These are phyloP conservation scores for Alternaria rosae DNA, from an alignment of 2,329 filamentous ascomycete genomes.

Conservation along the genomic window DNA sequence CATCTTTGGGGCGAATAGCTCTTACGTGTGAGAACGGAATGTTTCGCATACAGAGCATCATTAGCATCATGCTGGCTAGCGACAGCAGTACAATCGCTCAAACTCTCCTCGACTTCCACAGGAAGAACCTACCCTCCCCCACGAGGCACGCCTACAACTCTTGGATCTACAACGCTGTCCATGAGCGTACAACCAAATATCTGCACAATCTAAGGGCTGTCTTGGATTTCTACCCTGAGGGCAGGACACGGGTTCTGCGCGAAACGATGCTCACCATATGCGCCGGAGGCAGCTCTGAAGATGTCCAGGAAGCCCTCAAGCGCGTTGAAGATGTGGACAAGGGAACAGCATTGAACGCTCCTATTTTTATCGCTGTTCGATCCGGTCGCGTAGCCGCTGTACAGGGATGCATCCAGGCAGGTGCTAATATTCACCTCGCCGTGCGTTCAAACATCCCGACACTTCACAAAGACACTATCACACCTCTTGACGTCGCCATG, in stretches of 20 bases:
- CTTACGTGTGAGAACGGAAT: not conserved
- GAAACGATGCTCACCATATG: not conserved
- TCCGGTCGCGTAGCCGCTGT: not conserved
- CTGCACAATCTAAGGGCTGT: not conserved
- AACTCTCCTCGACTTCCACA: not conserved
- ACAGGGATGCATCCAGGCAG: not conserved
- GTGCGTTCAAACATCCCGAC: not conserved
- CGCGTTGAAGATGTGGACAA: not conserved
- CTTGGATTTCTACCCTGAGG: not conserved
- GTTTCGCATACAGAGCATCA: not conserved
- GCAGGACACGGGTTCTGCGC: not conserved
- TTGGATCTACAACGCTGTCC: not conserved
- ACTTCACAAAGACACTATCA: not conserved
- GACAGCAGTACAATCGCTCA: not conserved
- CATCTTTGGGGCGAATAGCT: rapidly evolving
- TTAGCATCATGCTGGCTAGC: rapidly evolving
- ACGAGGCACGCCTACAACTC: not conserved
- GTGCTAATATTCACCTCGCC: not conserved
- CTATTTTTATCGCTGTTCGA: not conserved
- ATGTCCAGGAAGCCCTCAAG: not conserved
- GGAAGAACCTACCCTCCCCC: not conserved
- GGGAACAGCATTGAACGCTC: not conserved
- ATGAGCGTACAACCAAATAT: not conserved
- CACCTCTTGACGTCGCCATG: not conserved
- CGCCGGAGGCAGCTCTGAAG: not conserved